phyloP scores from a whole-genome alignment of 805 yeast genomes.

The Kodamaea sagamina region DNA sequence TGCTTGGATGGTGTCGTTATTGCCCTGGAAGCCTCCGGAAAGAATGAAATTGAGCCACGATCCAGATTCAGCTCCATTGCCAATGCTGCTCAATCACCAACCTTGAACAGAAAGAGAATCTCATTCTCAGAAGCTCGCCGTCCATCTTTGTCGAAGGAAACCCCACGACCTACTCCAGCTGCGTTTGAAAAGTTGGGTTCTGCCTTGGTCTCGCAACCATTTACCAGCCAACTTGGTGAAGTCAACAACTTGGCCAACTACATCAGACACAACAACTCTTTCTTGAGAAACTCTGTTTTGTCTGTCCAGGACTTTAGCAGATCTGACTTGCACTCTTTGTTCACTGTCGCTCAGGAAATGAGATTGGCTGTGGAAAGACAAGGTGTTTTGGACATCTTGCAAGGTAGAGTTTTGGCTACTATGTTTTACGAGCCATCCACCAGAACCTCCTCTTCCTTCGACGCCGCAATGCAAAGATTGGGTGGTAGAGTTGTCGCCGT shows the following conservation, averaged over 20 bases:
- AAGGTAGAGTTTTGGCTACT: conserved; percentile 89
- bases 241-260: conserved; percentile 77
- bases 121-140: conserved; percentile 34
- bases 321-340: conserved; percentile 86
- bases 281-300: conserved; percentile 82
- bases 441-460: conserved; percentile 93
- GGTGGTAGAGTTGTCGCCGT: conserved; percentile 97
- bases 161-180: conserved; percentile 44
- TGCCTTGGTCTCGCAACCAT: conserved; percentile 71
- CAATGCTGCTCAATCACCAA: conserved; percentile 32
- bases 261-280: conserved; percentile 84
- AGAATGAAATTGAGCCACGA: conserved; percentile 47
- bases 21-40: conserved; percentile 61
- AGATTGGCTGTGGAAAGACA: conserved; percentile 94
- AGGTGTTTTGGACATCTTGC: conserved; percentile 88
- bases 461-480: conserved; percentile 99
- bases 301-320: conserved; percentile 88
- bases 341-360: conserved; percentile 98
- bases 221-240: conserved; percentile 69
- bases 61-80: conserved; percentile 44
- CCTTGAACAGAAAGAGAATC: conserved; percentile 35
- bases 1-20: conserved; percentile 81
- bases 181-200: conserved; percentile 56
- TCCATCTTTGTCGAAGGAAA: conserved; percentile 38
- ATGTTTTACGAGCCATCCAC: conserved; percentile 98